Base-by-base conservation (phyloP, 768 basidiomycete species). In the Atractiella rhizophila region DNA sequence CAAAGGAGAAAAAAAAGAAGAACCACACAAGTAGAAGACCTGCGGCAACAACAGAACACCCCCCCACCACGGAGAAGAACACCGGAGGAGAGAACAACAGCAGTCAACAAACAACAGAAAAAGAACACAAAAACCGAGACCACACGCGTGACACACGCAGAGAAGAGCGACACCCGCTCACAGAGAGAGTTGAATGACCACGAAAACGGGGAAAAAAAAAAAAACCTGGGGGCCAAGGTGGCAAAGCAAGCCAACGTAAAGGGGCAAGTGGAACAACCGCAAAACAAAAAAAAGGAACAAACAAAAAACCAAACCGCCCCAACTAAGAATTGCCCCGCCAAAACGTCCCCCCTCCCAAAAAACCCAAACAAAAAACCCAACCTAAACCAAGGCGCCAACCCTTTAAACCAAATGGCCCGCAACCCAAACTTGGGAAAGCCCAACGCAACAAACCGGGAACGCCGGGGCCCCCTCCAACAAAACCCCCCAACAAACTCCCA, bases 221-320 rank as follows among this genome's bases (percentile, higher is more conserved):
- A 6, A 2, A 54, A 60, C 57, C 96, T 96, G 0, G 88, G 88
- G 35, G 78, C 69, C 46, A 96, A 86, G 54, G 96, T 96, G 60
- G 94, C 88, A 44, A 96, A 96, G 5, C 85, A 85, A 58, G 96
- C 88, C 71, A n/a, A n/a, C n/a, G n/a, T n/a, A n/a, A n/a, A n/a
- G n/a, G n/a, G n/a, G n/a, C n/a, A n/a, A n/a, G n/a, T n/a, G n/a
- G n/a, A n/a, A n/a, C n/a, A n/a, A n/a, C n/a, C n/a, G n/a, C n/a
- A n/a, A n/a, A n/a, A n/a, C n/a, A n/a, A n/a, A n/a, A n/a, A n/a
- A n/a, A n/a, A n/a, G n/a, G n/a, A n/a, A n/a, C n/a, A n/a, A n/a
- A n/a, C n/a, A n/a, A 98, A 68, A 18, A 96, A 88, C 80, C 85
- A 98, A 53, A 91, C 83, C 1, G 74, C 49, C 4, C 49, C 38